phyloP scores from a whole-genome alignment of 2,329 filamentous ascomycete genomes.

The Elsinoe perseae region DNA sequence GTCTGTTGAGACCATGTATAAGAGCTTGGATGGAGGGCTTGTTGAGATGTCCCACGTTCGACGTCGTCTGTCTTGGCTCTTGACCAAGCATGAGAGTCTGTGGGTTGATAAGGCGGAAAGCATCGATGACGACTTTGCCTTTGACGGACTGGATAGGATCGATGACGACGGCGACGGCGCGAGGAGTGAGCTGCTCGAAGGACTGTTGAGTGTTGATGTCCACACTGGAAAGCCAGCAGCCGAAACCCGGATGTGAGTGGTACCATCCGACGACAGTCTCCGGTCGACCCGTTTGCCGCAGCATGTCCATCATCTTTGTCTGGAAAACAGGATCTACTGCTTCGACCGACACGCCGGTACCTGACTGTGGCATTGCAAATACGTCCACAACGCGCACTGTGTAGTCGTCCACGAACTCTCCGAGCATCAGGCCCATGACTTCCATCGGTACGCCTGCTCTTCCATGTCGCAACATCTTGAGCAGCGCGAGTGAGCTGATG shows the following conservation, averaged over 20 bases:
- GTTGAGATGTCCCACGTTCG: conserved; percentile 94
- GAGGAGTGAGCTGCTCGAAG: conserved; percentile 96
- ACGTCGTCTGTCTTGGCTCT: conserved; percentile 94
- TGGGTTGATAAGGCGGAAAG: conserved; percentile 96
- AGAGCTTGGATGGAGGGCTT: conserved; percentile 99
- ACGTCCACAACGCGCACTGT: conserved; percentile 97
- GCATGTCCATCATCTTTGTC: conserved; percentile 99
- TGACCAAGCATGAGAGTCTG: conserved; percentile 97
- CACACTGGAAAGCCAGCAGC: conserved; percentile 97
- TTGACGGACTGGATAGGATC: conserved; percentile 99
- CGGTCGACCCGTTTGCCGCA: conserved; percentile 89
- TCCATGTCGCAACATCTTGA: conserved; percentile 98
- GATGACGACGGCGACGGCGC: conserved; percentile 94
- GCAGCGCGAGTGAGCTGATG: conserved; percentile 90
- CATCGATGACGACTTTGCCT: conserved; percentile 98
- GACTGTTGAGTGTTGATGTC: conserved; percentile 99
- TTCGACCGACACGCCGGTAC: conserved; percentile 95
- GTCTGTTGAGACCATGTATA: conserved; percentile 93
- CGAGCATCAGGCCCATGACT: conserved; percentile 98
- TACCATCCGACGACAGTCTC: conserved; percentile 99
- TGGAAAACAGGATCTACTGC: conserved; percentile 96
- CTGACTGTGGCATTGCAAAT: conserved; percentile 98
- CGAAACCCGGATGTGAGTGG: conserved; percentile 97
- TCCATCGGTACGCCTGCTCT: conserved; percentile 98
- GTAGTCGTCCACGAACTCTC: conserved; percentile 98